These are phyloP conservation scores for Neofusicoccum parvum DNA, from an alignment of 2,329 filamentous ascomycete species.

Conservation along the genomic window DNA sequence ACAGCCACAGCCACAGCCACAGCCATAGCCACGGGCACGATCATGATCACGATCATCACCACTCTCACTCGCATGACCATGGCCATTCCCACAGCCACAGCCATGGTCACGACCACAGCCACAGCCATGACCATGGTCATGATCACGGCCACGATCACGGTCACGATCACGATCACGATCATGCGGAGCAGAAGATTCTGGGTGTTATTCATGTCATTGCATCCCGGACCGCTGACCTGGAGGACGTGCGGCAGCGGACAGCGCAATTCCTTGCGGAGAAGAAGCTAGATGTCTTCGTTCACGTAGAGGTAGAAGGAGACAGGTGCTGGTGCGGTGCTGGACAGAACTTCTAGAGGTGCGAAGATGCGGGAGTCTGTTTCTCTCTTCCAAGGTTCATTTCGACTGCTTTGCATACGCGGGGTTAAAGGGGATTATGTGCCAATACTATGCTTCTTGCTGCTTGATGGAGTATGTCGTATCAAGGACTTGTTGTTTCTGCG, in stretches of 20 bases:
- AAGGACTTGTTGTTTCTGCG: too few species aligned
- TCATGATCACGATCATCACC: conserved; percentile 35
- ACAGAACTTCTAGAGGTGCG: conserved; percentile 25
- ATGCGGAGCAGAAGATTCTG: conserved; percentile 62
- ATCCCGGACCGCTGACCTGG: conserved; percentile 69
- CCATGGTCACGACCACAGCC: conserved; percentile 29
- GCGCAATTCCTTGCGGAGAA: conserved; percentile 69
- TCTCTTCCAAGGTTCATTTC: neutral
- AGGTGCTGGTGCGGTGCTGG: conserved; percentile 64
- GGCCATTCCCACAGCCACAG: conserved; percentile 33
- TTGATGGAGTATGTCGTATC: too few species aligned
- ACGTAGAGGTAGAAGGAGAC: conserved; percentile 82
- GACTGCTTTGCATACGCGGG: neutral
- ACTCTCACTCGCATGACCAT: conserved; percentile 25
- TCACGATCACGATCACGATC: conserved; percentile 34
- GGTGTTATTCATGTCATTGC: conserved; percentile 88
- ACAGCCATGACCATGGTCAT: conserved; percentile 34
- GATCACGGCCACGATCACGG: conserved; percentile 31
- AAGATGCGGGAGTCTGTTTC: neutral
- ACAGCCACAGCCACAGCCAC: conserved; percentile 31
- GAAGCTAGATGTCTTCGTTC: conserved; percentile 79
- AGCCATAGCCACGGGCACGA: conserved; percentile 46
- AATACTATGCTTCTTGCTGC: too few species aligned
- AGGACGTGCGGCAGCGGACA: conserved; percentile 82
- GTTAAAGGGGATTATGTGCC: neutral